Evolutionary conservation across 108 stramenopile species (phyloP).

Genomic region (Cyclotella sp.): DNA sequence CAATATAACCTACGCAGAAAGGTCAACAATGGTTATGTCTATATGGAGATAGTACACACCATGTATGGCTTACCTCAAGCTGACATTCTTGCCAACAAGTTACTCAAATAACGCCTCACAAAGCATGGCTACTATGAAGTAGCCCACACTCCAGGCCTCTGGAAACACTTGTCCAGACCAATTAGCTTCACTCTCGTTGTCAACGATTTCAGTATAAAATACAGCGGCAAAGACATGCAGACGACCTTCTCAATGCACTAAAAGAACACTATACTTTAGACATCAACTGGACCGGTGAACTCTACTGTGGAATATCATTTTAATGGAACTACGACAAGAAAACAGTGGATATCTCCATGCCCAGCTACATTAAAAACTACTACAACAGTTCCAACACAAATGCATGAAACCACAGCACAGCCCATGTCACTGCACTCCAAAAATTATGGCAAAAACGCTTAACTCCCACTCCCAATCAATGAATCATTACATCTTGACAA

Average conservation of each 20-base stretch:
- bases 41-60: not conserved
- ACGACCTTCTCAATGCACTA: conserved; percentile 24
- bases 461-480: conserved; percentile 33
- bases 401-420: conserved; percentile 29
- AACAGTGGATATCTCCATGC: conserved; percentile 50
- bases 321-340: conserved; percentile 48
- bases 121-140: conserved; percentile 30
- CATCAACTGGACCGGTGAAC: conserved; percentile 31
- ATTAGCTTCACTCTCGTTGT: conserved; percentile 57
- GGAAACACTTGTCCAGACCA: conserved; percentile 26
- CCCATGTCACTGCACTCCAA: not conserved
- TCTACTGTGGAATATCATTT: conserved; percentile 48
- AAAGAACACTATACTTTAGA: conserved; percentile 22
- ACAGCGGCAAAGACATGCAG: conserved; percentile 27
- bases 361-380: conserved; percentile 53
- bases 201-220: conserved; percentile 65
- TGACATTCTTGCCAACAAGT: conserved; percentile 41
- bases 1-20: conserved; percentile 27
- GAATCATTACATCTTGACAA: conserved; percentile 18
- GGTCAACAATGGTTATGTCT: conserved; percentile 17
- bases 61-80: conserved; percentile 50
- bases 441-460: conserved; percentile 44
- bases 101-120: conserved; percentile 19
- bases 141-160: conserved; percentile 52
- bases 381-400: conserved; percentile 48